phyloP scores from a whole-genome alignment of 192 early-diverging fungal species.

The Umbelopsis sp. region DNA sequence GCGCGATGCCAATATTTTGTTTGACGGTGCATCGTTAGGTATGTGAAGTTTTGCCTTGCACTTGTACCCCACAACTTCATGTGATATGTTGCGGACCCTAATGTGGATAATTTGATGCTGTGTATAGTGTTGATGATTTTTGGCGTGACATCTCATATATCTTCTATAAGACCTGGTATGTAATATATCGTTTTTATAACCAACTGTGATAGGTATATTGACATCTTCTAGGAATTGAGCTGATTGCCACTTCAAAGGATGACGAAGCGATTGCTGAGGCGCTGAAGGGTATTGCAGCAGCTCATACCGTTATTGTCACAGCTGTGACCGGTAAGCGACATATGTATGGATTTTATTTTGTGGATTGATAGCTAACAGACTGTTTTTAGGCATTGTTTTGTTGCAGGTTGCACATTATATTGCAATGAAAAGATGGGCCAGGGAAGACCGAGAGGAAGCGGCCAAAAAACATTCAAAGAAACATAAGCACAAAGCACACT shows the following conservation, averaged over 20 bases:
- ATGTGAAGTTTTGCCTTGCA: background rate
- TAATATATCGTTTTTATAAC: background rate
- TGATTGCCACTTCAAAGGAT: slow-evolving; percentile 22
- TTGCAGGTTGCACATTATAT: slow-evolving; percentile 37
- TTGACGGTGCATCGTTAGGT: slow-evolving; percentile 40
- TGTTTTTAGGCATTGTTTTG: slow-evolving; percentile 32
- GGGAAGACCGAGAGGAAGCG: slow-evolving; percentile 1
- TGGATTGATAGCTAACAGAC: background rate
- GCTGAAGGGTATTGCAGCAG: slow-evolving; percentile 31
- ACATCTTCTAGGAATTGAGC: slow-evolving; percentile 7
- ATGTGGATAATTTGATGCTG: background rate
- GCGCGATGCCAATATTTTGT: slow-evolving; percentile 29
- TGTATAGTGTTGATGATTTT: slow-evolving; percentile 10
- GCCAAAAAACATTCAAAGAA: background rate
- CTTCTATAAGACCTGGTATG: slow-evolving; percentile 1
- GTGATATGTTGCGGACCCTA: background rate
- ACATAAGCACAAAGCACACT: slow-evolving; percentile 16
- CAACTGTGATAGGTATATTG: background rate
- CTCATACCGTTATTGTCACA: slow-evolving; percentile 32
- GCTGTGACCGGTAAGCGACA: slow-evolving; percentile 27
- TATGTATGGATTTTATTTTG: background rate
- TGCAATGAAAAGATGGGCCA: slow-evolving; percentile 24
- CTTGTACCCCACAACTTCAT: slow-evolving; percentile 9
- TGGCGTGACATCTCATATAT: background rate
- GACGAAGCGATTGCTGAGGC: slow-evolving; percentile 15